Evolutionary conservation across 129 eudicot species (phyloP).

Genomic region (Calendula officinalis): DNA sequence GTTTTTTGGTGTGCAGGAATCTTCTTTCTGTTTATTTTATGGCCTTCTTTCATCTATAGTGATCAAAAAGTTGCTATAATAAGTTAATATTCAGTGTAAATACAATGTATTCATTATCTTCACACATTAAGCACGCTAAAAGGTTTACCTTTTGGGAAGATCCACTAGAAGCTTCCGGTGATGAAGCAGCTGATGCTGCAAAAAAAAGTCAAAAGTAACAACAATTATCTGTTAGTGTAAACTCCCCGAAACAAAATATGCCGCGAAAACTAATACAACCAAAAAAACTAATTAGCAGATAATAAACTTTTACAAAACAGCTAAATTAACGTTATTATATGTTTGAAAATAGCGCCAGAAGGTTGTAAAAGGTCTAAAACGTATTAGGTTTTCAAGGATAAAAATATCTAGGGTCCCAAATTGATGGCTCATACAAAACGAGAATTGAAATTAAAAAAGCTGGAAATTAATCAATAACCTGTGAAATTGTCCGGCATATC

Average conservation of each 20-base stretch:
- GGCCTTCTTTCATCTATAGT: constrained; percentile 44
- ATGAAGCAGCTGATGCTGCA: constrained; percentile 43
- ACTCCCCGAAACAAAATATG: too few species aligned
- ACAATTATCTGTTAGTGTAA: background rate
- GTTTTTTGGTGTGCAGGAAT: constrained; percentile 34
- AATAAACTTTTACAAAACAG: too few species aligned
- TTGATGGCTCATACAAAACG: background rate
- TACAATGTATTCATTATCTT: background rate
- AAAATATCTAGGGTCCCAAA: constrained; percentile 11
- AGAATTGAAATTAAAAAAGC: background rate
- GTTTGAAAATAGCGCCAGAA: background rate
- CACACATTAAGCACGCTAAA: background rate
- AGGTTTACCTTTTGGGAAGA: constrained; percentile 63
- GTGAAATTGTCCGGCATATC: constrained; percentile 11
- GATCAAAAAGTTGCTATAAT: background rate
- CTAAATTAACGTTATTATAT: background rate
- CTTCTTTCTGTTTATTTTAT: constrained; percentile 35
- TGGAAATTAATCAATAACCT: constrained; percentile 20
- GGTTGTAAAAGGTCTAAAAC: background rate
- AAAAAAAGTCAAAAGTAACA: background rate
- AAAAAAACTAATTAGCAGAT: too few species aligned
- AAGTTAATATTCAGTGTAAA: background rate
- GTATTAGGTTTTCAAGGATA: background rate
- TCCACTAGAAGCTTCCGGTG: constrained; percentile 45
- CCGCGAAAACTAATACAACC: too few species aligned